Evolutionary conservation across 257 asterid species (phyloP).

Genomic region (Gardenia jasminoides): DNA sequence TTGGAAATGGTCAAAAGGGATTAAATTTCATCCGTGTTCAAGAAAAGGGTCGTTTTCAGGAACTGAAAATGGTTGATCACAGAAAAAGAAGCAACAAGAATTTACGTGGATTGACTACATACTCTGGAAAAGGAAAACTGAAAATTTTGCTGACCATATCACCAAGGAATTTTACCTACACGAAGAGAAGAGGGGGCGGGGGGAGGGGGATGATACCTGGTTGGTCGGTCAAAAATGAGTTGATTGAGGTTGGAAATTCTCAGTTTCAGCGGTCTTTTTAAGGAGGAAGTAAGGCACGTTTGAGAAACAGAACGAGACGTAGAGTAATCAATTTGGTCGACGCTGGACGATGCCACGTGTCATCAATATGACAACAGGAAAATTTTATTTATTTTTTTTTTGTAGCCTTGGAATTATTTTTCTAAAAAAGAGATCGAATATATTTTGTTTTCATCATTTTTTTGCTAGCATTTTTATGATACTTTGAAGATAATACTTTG

Average conservation of each 20-base stretch:
- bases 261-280: slow-evolving; percentile 3
- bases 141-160: background rate
- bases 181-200: background rate
- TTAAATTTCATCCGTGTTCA: background rate
- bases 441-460: no score
- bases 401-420: background rate
- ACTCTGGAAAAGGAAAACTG: background rate
- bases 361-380: slow-evolving; percentile 1
- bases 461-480: no score
- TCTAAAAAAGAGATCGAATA: background rate
- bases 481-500: background rate
- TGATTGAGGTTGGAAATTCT: background rate
- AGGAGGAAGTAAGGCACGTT: background rate
- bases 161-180: background rate
- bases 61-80: slow-evolving; percentile 15
- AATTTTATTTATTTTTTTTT: no score
- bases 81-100: background rate
- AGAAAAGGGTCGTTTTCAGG: background rate
- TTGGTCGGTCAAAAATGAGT: slow-evolving; percentile 1
- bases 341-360: slow-evolving; percentile 20
- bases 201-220: background rate
- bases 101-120: background rate
- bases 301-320: slow-evolving; percentile 13
- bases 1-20: background rate
- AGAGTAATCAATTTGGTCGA: slow-evolving; percentile 12